Percentiles rank a stretch among this genome's conserved stretches.
phyloP scores from a whole-genome alignment of 352 stramenopile genomes.

The Peronospora tabacina region DNA sequence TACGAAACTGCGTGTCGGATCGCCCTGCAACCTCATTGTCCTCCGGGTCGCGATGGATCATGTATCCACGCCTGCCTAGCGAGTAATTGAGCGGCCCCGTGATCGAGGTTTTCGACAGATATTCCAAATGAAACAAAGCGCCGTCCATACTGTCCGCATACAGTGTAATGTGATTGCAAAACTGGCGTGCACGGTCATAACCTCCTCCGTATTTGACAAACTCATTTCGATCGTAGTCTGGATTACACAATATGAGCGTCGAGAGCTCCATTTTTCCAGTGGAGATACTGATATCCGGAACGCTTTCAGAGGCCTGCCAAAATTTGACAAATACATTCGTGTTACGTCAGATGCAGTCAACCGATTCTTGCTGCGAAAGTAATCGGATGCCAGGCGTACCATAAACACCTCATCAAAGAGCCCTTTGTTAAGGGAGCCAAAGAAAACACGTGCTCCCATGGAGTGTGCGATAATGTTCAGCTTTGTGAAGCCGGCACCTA shows the following conservation, averaged over 20 bases:
- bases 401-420: slow-evolving; percentile 39
- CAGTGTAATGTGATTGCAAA: slow-evolving; percentile 63
- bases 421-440: slow-evolving; percentile 39
- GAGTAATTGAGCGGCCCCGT: slow-evolving; percentile 43
- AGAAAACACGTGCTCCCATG: slow-evolving; percentile 58
- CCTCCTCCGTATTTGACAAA: slow-evolving; percentile 51
- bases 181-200: slow-evolving; percentile 47
- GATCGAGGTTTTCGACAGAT: slow-evolving; percentile 39
- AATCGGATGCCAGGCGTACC: slow-evolving; percentile 15
- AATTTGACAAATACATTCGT: neutral
- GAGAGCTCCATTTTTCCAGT: slow-evolving; percentile 29
- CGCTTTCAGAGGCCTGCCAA: slow-evolving; percentile 18
- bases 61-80: slow-evolving; percentile 40
- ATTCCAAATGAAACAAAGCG: slow-evolving; percentile 68
- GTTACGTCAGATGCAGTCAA: slow-evolving; percentile 2
- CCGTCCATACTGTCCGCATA: slow-evolving; percentile 66
- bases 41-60: slow-evolving; percentile 39
- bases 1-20: slow-evolving; percentile 32
- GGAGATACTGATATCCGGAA: neutral
- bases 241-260: slow-evolving; percentile 72
- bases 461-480: slow-evolving; percentile 62
- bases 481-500: slow-evolving; percentile 53
- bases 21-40: slow-evolving; percentile 21
- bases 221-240: slow-evolving; percentile 61
- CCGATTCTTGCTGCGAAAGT: neutral